Base-by-base conservation (phyloP, 164 flowering plant genomes). In the Vitis riparia region DNA sequence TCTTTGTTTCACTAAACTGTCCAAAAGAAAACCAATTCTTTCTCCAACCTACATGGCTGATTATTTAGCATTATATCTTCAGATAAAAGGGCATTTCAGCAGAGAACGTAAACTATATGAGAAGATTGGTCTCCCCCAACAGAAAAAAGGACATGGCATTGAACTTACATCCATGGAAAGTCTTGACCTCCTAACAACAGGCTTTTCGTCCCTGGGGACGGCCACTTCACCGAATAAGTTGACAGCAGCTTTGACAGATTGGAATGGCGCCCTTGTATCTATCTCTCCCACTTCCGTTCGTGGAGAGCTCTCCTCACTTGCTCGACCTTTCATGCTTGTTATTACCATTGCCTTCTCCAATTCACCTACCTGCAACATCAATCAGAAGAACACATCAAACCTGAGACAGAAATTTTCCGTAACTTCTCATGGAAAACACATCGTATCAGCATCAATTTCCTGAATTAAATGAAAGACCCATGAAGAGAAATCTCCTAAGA, bases 211-310 rank as follows among this genome's bases (percentile, higher is more conserved):
- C 67, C 63, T 66, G 9, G 65, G 17, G 58, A 62, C 7, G 8
- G 73, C 68, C 0, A 74, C 86, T 67, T 80, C 84, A 5, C 86
- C 84, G 59, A 87, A 87, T 47, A 87, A 71, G 65, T 81, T 85
- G 9, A 87, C 86, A 44, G 91, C 91, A 23, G 87, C 91, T 60
- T 75, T 85, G 57, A 87, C 91, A 49, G 88, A 85, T 67, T 80
- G 86, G 66, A 87, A 83, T 5, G 91, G 91, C n/a, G 89, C 84
- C 59, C 85, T 70, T 1, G 91, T 87, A 73, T 87, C 91, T 4
- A 87, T 81, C 80, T 85, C 91, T 68, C 88, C 88, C 17, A 81
- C 86, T 71, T 82, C 87, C 11, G 48, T 63, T 59, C 56, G 67
- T 0, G 85, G 84, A 30, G 87, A 81, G 17, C 68, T 74, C 1